A percentile compares a stretch with the other conserved stretches of the same genome.
Evolutionary conservation across 805 yeast genomes (phyloP).

Genomic region (Wickerhamiella kurtzmanii): DNA sequence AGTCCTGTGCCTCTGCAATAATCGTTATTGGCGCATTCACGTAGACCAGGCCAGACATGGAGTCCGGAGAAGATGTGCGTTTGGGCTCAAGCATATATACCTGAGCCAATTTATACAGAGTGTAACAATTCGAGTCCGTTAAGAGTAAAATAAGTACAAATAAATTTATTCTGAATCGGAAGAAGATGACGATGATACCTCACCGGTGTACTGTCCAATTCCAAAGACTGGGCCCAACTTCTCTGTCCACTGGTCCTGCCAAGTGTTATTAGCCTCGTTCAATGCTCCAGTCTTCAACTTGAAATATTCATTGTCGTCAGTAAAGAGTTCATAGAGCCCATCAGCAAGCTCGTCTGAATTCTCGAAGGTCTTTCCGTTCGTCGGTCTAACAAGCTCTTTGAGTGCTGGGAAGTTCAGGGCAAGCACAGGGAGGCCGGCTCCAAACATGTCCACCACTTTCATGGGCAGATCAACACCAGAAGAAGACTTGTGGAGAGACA

Average conservation of each 20-base stretch:
- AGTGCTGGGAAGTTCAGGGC: constrained; percentile 67
- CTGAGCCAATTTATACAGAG: too few relatives aligned
- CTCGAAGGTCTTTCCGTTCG: constrained; percentile 53
- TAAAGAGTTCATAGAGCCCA: constrained; percentile 26
- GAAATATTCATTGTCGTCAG: constrained; percentile 23
- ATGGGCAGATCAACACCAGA: constrained; percentile 92
- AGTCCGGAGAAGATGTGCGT: background rate
- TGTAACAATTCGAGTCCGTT: too few relatives aligned
- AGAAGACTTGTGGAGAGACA: constrained; percentile 81
- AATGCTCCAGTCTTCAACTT: constrained; percentile 55
- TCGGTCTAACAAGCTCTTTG: constrained; percentile 56
- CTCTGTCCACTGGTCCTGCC: constrained; percentile 66
- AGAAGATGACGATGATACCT: constrained; percentile 8
- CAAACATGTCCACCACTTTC: constrained; percentile 94
- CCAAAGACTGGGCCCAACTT: constrained; percentile 34
- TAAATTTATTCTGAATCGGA: background rate
- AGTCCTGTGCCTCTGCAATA: constrained; percentile 57
- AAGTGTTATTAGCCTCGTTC: constrained; percentile 49
- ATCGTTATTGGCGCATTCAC: constrained; percentile 25
- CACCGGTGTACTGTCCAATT: constrained; percentile 23
- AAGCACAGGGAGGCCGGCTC: constrained; percentile 86
- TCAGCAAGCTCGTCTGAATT: constrained; percentile 34
- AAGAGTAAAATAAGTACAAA: too few relatives aligned
- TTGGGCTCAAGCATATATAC: too few relatives aligned
- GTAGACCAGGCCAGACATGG: constrained; percentile 20